phyloP scores from a whole-genome alignment of 2,329 filamentous ascomycete genomes.

The Xylaria sp. region DNA sequence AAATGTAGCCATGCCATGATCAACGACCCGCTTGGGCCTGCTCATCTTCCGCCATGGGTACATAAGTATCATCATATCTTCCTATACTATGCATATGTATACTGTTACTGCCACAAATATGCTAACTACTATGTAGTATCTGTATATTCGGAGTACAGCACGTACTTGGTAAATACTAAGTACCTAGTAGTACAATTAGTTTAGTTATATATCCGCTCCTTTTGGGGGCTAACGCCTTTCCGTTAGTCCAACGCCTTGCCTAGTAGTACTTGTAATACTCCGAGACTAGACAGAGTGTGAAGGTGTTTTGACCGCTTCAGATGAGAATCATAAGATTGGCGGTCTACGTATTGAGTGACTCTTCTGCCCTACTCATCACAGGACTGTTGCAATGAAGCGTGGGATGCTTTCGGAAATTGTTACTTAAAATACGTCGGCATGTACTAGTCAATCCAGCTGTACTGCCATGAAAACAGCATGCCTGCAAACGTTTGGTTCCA shows the following conservation, averaged over 20 bases:
- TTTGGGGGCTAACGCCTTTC: not conserved
- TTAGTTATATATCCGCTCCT: not conserved
- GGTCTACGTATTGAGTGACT: constrained; percentile 12
- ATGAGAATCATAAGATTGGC: constrained; percentile 21
- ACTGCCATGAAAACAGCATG: not conserved
- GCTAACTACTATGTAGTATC: no score
- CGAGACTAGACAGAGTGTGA: constrained; percentile 14
- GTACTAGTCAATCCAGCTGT: not conserved
- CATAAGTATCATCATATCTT: no score
- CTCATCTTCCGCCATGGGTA: not conserved
- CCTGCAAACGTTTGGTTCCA: not conserved
- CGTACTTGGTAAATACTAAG: no score
- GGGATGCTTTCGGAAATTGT: not conserved
- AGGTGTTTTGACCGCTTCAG: constrained; percentile 17
- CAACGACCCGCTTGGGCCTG: constrained; percentile 3
- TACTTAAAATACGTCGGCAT: not conserved
- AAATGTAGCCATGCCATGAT: not conserved
- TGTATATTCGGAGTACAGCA: no score
- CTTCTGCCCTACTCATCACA: not conserved
- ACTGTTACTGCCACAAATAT: no score
- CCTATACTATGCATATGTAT: no score
- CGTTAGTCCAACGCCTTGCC: constrained; percentile 2
- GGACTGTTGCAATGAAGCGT: not conserved
- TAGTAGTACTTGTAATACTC: constrained; percentile 1
- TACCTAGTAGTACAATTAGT: no score